Conservation (phyloP, 169 alveolate species). For the Plasmodium inui region DNA sequence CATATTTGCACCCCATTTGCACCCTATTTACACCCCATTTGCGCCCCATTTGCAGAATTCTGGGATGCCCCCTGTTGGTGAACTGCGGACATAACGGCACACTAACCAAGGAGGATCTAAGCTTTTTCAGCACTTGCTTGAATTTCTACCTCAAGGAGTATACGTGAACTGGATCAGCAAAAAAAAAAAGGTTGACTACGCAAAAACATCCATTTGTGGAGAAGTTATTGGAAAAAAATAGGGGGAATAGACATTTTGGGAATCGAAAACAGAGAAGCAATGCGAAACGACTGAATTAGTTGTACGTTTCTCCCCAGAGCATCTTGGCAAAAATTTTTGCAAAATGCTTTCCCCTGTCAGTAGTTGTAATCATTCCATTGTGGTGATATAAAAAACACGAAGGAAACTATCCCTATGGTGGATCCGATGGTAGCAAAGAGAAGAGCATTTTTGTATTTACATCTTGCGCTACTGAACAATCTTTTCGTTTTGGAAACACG, state of each 20-base stretch:
- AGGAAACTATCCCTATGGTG: slow-evolving; percentile 39
- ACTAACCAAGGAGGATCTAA: slow-evolving; percentile 29
- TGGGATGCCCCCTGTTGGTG: slow-evolving; percentile 59
- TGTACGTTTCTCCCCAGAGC: not conserved
- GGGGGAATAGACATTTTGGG: not conserved
- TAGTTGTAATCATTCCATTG: slow-evolving; percentile 39
- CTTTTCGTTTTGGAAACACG: slow-evolving; percentile 31
- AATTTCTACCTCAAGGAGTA: slow-evolving; percentile 37
- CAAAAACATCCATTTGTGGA: not conserved
- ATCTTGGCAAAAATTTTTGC: not conserved
- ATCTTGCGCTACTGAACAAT: slow-evolving; percentile 20
- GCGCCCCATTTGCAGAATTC: slow-evolving; percentile 28
- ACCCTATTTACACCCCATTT: not conserved
- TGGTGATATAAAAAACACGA: slow-evolving; percentile 42
- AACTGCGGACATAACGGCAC: slow-evolving; percentile 72
- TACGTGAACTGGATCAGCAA: not conserved
- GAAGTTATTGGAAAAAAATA: not conserved
- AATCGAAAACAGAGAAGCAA: not conserved
- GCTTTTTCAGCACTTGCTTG: slow-evolving; percentile 29
- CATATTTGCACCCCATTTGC: not conserved
- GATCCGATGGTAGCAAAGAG: slow-evolving; percentile 36
- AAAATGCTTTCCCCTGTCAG: not conserved
- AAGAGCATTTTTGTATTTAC: slow-evolving; percentile 15
- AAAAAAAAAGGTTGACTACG: not conserved
- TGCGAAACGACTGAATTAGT: not conserved